Conservation (phyloP, 306 rosid species). For the Vigna angularis region DNA sequence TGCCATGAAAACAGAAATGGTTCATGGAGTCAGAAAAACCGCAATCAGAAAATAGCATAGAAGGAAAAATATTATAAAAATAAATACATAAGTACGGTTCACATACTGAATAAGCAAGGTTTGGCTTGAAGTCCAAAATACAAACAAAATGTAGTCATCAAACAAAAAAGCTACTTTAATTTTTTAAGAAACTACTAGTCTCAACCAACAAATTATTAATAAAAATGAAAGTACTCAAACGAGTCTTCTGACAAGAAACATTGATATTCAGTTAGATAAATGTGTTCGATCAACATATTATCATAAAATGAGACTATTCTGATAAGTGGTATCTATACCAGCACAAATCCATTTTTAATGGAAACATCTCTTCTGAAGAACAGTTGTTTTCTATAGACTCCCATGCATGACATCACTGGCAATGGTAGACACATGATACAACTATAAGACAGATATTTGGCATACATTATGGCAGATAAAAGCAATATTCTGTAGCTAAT, state of each 20-base stretch:
- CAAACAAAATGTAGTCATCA: constrained; percentile 1
- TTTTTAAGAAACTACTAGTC: too few species aligned
- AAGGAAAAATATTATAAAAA: constrained; percentile 9
- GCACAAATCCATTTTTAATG: neutral
- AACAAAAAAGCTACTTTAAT: neutral
- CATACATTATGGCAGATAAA: neutral
- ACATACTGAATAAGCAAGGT: neutral
- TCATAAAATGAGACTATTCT: too few species aligned
- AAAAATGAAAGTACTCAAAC: too few species aligned
- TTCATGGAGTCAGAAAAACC: constrained; percentile 26
- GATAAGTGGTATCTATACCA: too few species aligned
- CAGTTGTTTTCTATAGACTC: neutral
- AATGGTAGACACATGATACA: neutral
- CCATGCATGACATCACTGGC: neutral
- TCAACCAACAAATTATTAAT: too few species aligned
- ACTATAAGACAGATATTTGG: neutral
- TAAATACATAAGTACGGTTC: neutral
- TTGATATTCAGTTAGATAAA: too few species aligned
- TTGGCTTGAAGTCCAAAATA: too few species aligned
- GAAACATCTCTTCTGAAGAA: neutral
- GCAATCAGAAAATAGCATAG: constrained; percentile 30
- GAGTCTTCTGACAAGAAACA: too few species aligned
- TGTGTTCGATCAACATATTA: too few species aligned
- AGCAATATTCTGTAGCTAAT: neutral
- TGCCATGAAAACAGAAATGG: constrained; percentile 50